phyloP scores from a whole-genome alignment of 208 protist species.

The Trypanosoma scelopori region DNA sequence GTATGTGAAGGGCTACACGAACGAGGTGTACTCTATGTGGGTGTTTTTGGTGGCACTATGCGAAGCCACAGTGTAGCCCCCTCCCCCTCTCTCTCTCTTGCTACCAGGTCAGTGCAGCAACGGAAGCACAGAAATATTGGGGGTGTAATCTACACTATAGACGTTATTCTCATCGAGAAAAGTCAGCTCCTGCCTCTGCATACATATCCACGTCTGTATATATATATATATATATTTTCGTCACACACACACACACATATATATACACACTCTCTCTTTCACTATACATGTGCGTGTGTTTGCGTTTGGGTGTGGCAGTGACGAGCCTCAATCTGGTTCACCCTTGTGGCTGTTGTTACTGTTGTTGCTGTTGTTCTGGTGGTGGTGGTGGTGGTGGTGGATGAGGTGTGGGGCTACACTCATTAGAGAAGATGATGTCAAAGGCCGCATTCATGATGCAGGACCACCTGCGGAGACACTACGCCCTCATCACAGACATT shows the following conservation, averaged over 20 bases:
- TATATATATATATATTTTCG: too few species aligned
- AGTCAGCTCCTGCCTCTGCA: not conserved
- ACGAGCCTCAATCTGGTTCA: not conserved
- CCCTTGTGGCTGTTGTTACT: not conserved
- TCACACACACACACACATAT: too few species aligned
- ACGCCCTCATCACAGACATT: constrained; percentile 64
- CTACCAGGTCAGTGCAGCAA: too few species aligned
- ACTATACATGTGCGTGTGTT: too few species aligned
- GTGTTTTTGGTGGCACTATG: constrained; percentile 75
- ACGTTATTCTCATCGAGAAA: too few species aligned
- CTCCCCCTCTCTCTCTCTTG: too few species aligned
- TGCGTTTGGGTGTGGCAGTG: not conserved
- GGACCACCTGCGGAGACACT: constrained; percentile 70
- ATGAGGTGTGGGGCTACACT: too few species aligned
- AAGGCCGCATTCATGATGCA: constrained; percentile 85
- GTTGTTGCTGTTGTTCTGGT: too few species aligned
- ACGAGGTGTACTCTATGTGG: constrained; percentile 81
- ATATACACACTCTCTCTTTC: too few species aligned
- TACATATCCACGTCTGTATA: not conserved
- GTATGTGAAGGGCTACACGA: constrained; percentile 82
- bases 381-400: too few species aligned
- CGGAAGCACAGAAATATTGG: too few species aligned
- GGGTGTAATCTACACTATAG: too few species aligned
- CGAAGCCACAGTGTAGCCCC: constrained; percentile 11
- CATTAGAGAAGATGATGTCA: constrained; percentile 62